Conservation (phyloP, 2,329 filamentous ascomycete genomes). For the Alternaria infectoria region DNA sequence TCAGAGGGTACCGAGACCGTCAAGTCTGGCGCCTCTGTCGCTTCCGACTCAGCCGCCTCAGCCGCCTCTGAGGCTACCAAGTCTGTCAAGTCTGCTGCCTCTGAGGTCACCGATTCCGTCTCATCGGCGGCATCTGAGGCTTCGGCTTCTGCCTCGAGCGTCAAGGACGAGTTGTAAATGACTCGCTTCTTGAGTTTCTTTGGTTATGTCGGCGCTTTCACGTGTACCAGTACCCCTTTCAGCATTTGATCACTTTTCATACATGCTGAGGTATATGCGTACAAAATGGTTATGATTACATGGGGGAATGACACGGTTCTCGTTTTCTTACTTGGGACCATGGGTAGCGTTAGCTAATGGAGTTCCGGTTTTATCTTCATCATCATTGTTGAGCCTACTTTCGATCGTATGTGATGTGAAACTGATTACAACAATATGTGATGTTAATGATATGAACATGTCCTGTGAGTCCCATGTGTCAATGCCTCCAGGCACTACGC, state of each 20-base stretch:
- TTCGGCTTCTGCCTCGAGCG: slow-evolving; percentile 14
- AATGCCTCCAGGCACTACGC: neutral
- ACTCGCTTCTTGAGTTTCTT: slow-evolving; percentile 6
- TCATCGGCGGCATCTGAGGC: slow-evolving; percentile 35
- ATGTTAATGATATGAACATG: neutral
- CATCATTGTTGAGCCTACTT: neutral
- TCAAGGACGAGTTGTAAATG: slow-evolving; percentile 79
- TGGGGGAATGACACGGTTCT: slow-evolving; percentile 18
- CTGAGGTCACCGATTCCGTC: slow-evolving; percentile 36
- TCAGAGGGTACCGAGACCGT: slow-evolving; percentile 43
- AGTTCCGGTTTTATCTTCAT: slow-evolving; percentile 34
- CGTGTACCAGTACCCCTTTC: slow-evolving; percentile 27
- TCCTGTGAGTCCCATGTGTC: neutral
- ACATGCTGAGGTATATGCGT: slow-evolving; percentile 25
- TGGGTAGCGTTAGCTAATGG: slow-evolving; percentile 38
- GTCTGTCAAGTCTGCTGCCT: slow-evolving; percentile 32
- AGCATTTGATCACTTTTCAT: slow-evolving; percentile 25
- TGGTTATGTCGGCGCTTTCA: slow-evolving; percentile 20
- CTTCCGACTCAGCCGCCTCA: slow-evolving; percentile 45
- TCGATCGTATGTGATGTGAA: neutral
- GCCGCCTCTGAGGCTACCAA: slow-evolving; percentile 43
- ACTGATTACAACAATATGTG: neutral
- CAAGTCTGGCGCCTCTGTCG: slow-evolving; percentile 47
- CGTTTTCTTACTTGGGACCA: slow-evolving; percentile 14
- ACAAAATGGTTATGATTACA: slow-evolving; percentile 35